These are phyloP conservation scores for Pichia sp. DNA, from an alignment of 1,139 yeast genomes.

Conservation along the genomic window DNA sequence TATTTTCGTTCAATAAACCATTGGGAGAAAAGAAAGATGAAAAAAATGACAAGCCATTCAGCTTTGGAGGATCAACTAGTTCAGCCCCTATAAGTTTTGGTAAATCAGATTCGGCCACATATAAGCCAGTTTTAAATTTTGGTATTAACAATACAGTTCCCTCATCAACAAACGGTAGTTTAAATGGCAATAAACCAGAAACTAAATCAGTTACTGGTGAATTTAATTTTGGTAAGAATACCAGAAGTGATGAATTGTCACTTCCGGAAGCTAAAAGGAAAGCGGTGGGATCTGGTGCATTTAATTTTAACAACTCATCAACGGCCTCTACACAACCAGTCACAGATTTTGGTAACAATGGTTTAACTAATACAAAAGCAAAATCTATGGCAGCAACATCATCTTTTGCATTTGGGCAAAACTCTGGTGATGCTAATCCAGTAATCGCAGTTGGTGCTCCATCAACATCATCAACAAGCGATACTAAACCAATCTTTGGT, in stretches of 20 bases:
- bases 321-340: background rate
- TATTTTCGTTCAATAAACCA: background rate
- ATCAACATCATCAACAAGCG: background rate
- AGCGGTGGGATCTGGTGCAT: background rate
- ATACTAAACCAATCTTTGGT: background rate
- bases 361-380: background rate
- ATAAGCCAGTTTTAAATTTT: background rate
- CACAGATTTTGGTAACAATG: background rate
- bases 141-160: background rate
- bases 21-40: background rate
- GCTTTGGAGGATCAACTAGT: background rate
- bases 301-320: background rate
- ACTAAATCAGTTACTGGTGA: background rate
- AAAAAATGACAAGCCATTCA: background rate
- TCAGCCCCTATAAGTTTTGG: background rate
- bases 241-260: background rate
- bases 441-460: background rate
- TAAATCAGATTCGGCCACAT: background rate
- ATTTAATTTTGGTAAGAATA: conserved; percentile 1
- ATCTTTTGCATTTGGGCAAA: conserved; percentile 1
- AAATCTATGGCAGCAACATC: background rate
- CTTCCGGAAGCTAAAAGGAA: background rate
- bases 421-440: conserved; percentile 1
- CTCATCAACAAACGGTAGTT: background rate
- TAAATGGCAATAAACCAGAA: background rate